Evolutionary conservation across 2,329 filamentous ascomycete genomes (phyloP).

Genomic region (Trichophyton benhamiae): DNA sequence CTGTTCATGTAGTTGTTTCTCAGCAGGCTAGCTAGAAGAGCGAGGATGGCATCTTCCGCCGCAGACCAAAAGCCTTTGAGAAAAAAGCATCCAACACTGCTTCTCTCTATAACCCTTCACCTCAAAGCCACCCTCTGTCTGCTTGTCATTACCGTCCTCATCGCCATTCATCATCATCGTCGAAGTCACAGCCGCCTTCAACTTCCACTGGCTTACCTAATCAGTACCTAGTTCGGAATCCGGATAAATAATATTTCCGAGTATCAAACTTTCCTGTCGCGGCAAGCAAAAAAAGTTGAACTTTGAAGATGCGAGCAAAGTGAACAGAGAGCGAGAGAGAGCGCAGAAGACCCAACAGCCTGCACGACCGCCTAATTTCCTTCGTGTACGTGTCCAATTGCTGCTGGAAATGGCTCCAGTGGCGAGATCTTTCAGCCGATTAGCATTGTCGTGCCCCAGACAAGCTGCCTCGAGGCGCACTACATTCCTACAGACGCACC

Average conservation of each 20-base stretch:
- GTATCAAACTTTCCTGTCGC: constrained; percentile 4
- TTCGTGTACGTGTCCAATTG: constrained; percentile 1
- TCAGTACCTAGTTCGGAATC: too few relatives aligned
- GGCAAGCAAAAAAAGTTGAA: background rate
- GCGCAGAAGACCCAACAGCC: background rate
- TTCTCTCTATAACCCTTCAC: background rate
- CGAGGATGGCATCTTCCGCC: background rate
- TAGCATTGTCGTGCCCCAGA: constrained; percentile 23
- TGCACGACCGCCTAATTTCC: background rate
- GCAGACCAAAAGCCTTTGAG: background rate
- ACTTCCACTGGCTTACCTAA: too few relatives aligned
- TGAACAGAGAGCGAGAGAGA: background rate
- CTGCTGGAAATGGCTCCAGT: constrained; percentile 28
- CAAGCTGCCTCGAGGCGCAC: constrained; percentile 14
- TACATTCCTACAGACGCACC: background rate
- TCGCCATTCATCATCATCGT: too few relatives aligned
- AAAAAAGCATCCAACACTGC: background rate
- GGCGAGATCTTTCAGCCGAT: constrained; percentile 28
- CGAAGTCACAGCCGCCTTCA: too few relatives aligned
- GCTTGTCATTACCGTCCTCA: too few relatives aligned
- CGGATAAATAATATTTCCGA: background rate
- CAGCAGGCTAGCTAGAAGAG: background rate
- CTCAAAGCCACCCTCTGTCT: background rate
- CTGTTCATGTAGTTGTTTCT: background rate
- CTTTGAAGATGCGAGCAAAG: background rate